Conservation (phyloP, 2,329 filamentous ascomycete genomes). For the Escovopsis sp. region DNA sequence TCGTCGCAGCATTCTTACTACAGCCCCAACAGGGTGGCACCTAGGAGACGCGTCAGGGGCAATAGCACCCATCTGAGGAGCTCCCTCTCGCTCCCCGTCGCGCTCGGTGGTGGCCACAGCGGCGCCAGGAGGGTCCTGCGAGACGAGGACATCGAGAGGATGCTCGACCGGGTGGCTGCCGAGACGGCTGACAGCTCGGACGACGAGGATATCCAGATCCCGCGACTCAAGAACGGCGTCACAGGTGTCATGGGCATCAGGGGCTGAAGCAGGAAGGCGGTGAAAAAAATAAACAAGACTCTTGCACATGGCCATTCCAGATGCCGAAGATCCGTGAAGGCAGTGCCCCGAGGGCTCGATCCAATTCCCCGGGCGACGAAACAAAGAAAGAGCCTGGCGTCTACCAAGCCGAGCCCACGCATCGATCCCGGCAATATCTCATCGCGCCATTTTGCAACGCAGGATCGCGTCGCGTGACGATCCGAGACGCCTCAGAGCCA, state of each 20-base stretch:
- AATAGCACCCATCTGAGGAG: slow-evolving; percentile 21
- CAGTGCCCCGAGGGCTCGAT: too few relatives aligned
- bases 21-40: slow-evolving; percentile 21
- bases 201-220: slow-evolving; percentile 41
- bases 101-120: slow-evolving; percentile 28
- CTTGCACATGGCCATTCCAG: too few relatives aligned
- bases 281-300: background rate
- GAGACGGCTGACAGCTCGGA: slow-evolving; percentile 40
- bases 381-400: too few relatives aligned
- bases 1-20: slow-evolving; percentile 18
- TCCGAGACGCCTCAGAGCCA: too few relatives aligned
- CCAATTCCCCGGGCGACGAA: too few relatives aligned
- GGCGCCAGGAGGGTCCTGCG: slow-evolving; percentile 24
- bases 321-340: too few relatives aligned
- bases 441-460: too few relatives aligned
- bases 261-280: slow-evolving; percentile 1
- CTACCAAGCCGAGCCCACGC: too few relatives aligned
- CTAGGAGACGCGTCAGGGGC: slow-evolving; percentile 29
- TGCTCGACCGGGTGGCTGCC: slow-evolving; percentile 38
- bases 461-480: too few relatives aligned
- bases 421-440: too few relatives aligned
- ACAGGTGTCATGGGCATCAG: slow-evolving; percentile 16
- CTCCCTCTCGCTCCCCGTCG: slow-evolving; percentile 33
- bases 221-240: slow-evolving; percentile 17
- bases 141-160: slow-evolving; percentile 43